A percentile compares a stretch with the other conserved stretches of the same genome.
phyloP scores from a whole-genome alignment of 139 green algal species.

The Asterochloris sp. region DNA sequence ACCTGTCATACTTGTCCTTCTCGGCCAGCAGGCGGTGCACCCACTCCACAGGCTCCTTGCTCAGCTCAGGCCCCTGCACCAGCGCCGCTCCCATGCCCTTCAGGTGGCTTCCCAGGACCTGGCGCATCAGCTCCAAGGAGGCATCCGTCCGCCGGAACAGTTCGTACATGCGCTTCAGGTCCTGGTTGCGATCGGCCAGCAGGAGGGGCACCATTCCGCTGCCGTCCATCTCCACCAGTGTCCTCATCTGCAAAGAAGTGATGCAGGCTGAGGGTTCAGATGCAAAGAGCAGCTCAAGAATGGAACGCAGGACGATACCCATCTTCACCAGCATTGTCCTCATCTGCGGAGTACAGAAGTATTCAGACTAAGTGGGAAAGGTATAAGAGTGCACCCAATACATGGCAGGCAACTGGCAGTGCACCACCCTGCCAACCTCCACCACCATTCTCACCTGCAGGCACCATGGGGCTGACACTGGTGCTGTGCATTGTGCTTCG shows the following conservation, averaged over 20 bases:
- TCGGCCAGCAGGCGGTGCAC: constrained; percentile 80
- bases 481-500: no score
- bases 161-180: constrained; percentile 87
- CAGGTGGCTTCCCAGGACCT: constrained; percentile 50
- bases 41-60: constrained; percentile 82
- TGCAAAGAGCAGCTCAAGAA: background rate
- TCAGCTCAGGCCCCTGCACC: constrained; percentile 69
- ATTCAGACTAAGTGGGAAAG: no score
- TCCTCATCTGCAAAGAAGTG: constrained; percentile 59
- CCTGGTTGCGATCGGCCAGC: constrained; percentile 70
- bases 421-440: no score
- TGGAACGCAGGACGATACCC: background rate
- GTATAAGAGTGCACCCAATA: no score
- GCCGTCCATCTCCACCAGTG: constrained; percentile 93
- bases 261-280: no score
- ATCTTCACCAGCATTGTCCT: no score
- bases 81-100: constrained; percentile 66
- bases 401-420: no score
- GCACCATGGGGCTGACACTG: no score
- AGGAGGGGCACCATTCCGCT: constrained; percentile 83
- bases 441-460: no score
- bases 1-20: constrained; percentile 89
- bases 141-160: constrained; percentile 79
- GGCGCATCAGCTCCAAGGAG: constrained; percentile 64
- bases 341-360: no score